These are phyloP conservation scores for Cadophora sp. DNA, from an alignment of 2,329 filamentous ascomycete genomes.

Conservation along the genomic window DNA sequence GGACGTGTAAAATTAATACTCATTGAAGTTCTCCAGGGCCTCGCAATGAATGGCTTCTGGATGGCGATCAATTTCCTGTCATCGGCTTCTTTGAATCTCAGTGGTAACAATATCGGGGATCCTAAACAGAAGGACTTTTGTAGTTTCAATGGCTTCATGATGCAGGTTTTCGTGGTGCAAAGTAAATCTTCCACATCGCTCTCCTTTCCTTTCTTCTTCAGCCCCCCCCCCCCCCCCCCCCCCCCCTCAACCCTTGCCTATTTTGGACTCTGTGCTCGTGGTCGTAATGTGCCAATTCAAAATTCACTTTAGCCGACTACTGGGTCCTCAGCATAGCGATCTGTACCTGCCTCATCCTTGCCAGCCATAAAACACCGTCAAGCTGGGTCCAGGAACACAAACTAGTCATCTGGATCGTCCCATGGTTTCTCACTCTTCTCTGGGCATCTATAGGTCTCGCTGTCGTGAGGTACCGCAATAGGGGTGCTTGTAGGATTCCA, in stretches of 20 bases:
- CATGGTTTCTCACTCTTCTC: slow-evolving; percentile 47
- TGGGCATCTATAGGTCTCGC: slow-evolving; percentile 46
- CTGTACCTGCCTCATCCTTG: slow-evolving; percentile 50
- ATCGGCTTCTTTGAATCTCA: slow-evolving; percentile 47
- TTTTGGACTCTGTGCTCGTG: no score
- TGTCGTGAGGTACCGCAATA: slow-evolving; percentile 45
- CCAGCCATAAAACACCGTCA: slow-evolving; percentile 46
- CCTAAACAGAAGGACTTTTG: slow-evolving; percentile 45
- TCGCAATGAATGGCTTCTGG: slow-evolving; percentile 49
- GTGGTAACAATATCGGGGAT: slow-evolving; percentile 43
- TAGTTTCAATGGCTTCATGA: slow-evolving; percentile 51
- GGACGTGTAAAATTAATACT: neutral
- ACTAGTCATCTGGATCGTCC: slow-evolving; percentile 45
- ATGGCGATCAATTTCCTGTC: slow-evolving; percentile 51
- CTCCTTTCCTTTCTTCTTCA: neutral
- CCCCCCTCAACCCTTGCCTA: neutral
- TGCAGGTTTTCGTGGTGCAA: slow-evolving; percentile 51
- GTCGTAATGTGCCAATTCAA: neutral
- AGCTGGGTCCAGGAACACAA: slow-evolving; percentile 48
- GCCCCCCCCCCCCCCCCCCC: neutral
- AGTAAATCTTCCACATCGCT: slow-evolving; percentile 38
- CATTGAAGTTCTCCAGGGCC: slow-evolving; percentile 36
- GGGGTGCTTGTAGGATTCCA: slow-evolving; percentile 40
- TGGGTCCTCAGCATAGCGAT: slow-evolving; percentile 52
- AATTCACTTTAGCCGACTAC: slow-evolving; percentile 46